Conservation (phyloP, 257 asterid species). For the Petunia secreta region DNA sequence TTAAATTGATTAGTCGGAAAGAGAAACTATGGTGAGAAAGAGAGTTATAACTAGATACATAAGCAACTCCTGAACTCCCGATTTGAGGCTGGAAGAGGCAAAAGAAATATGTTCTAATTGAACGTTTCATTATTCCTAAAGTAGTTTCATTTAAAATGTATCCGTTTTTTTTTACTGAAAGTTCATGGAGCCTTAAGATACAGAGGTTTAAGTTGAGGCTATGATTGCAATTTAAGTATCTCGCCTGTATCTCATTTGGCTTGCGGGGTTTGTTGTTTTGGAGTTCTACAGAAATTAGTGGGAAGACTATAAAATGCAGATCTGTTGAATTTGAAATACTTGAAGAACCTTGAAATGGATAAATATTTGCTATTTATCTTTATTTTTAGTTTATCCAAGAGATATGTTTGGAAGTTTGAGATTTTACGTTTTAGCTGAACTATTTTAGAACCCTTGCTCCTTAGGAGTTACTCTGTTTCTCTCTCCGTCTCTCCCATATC, state of each 20-base stretch:
- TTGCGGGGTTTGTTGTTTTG: slow-evolving; percentile 6
- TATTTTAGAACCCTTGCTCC: not conserved
- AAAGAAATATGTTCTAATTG: not conserved
- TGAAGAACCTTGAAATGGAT: not conserved
- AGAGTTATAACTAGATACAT: not conserved
- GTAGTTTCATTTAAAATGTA: not conserved
- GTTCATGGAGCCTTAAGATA: slow-evolving; percentile 13
- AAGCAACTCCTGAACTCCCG: not conserved
- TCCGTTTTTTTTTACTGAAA: not conserved
- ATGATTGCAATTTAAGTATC: slow-evolving; percentile 7
- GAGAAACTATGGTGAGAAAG: not conserved
- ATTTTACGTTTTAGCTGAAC: slow-evolving; percentile 6
- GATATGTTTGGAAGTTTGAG: not conserved
- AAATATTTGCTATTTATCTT: too few species aligned
- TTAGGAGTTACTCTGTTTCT: not conserved
- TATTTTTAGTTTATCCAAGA: not conserved
- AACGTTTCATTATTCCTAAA: not conserved
- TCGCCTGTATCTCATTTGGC: not conserved
- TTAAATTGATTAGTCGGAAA: not conserved
- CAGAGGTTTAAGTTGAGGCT: slow-evolving; percentile 3
- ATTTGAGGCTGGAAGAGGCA: not conserved
- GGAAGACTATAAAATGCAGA: not conserved
- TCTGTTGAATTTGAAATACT: slow-evolving; percentile 1
- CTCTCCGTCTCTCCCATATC: not conserved
- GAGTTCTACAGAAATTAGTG: not conserved